phyloP scores from a whole-genome alignment of 1,139 yeast species.

The Yamadazyma friedrichii region DNA sequence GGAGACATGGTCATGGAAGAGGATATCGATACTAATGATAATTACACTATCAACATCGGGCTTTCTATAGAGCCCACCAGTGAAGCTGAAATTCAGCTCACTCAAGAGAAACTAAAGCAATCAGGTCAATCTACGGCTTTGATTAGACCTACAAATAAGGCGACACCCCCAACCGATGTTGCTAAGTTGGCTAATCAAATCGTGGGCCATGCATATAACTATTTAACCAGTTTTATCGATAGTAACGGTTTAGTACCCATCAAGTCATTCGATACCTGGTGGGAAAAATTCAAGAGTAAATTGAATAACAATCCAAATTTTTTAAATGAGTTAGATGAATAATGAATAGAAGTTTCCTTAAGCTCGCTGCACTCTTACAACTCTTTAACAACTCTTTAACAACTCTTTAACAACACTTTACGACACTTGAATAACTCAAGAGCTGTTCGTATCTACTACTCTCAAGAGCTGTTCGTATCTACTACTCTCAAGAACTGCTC shows the following conservation, averaged over 20 bases:
- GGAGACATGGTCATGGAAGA: constrained; percentile 30
- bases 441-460: too few relatives aligned
- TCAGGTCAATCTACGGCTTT: constrained; percentile 19
- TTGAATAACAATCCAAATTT: constrained; percentile 80
- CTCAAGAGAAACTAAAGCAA: constrained; percentile 29
- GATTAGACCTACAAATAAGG: constrained; percentile 21
- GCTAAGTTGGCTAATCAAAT: constrained; percentile 77
- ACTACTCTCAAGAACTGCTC: too few relatives aligned
- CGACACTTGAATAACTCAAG: neutral
- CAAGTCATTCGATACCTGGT: constrained; percentile 91
- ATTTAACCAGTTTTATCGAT: constrained; percentile 80
- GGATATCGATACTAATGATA: constrained; percentile 30
- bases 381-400: too few relatives aligned
- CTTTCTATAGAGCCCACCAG: constrained; percentile 79
- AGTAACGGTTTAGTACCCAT: constrained; percentile 78
- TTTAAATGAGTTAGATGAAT: constrained; percentile 43
- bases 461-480: too few relatives aligned
- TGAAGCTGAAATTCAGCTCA: constrained; percentile 46
- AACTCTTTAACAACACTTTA: too few relatives aligned
- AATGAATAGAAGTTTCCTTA: neutral
- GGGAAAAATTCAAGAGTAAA: constrained; percentile 83
- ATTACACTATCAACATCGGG: constrained; percentile 61
- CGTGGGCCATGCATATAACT: constrained; percentile 89
- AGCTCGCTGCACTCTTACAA: too few relatives aligned
- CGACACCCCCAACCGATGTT: constrained; percentile 21